phyloP scores from a whole-genome alignment of 2,329 filamentous ascomycete species.

The Aspergillus oerlinghausenensis region DNA sequence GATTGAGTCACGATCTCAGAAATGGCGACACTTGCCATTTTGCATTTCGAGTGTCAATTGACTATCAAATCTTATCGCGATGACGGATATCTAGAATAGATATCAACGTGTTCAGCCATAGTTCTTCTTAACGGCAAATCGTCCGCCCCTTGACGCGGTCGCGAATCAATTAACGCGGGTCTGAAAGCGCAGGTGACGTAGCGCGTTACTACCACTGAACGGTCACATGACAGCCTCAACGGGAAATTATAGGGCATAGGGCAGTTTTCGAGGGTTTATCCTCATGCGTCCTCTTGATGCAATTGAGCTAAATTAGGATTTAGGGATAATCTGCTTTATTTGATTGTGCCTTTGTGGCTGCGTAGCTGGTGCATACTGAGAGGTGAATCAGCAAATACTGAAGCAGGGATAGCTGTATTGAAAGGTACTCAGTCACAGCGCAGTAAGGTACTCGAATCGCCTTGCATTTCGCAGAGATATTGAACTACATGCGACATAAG shows the following conservation, averaged over 20 bases:
- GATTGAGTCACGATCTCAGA: constrained; percentile 25
- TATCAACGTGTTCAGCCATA: background rate
- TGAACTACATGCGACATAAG: background rate
- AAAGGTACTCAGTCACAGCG: background rate
- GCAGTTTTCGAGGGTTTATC: background rate
- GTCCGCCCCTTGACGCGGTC: constrained; percentile 18
- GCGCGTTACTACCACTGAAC: constrained; percentile 10
- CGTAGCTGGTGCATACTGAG: background rate
- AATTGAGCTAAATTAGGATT: background rate
- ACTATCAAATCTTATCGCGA: background rate
- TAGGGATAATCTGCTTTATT: background rate
- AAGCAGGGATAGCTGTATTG: background rate
- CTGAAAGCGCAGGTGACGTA: constrained; percentile 18
- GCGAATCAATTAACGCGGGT: constrained; percentile 27
- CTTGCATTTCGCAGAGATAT: background rate
- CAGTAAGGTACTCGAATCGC: background rate
- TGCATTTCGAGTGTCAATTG: constrained; percentile 12
- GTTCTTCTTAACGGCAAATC: background rate
- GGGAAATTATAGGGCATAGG: background rate
- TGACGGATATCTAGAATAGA: background rate
- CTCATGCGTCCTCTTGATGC: background rate
- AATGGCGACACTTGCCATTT: constrained; percentile 22
- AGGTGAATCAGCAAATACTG: background rate
- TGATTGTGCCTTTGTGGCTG: background rate
- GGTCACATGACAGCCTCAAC: background rate